Conservation (phyloP, 257 asterid genomes). For the Phtheirospermum japonicum region DNA sequence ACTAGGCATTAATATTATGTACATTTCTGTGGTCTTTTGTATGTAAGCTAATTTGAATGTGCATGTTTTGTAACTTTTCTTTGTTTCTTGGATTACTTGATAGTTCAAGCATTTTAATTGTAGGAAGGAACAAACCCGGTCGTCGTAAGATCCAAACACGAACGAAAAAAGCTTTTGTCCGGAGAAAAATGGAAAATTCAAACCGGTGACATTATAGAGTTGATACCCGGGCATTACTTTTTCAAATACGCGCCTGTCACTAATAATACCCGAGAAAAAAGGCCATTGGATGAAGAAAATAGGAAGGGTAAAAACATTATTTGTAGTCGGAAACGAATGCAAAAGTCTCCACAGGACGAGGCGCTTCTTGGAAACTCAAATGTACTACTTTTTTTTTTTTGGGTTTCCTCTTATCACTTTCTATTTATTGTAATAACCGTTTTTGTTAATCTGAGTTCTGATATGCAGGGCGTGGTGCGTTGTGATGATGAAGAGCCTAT, state of each 20-base stretch:
- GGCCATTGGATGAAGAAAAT: conserved; percentile 51
- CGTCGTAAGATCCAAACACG: conserved; percentile 56
- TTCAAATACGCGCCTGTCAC: conserved; percentile 59
- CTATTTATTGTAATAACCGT: background rate
- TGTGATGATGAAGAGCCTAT: conserved; percentile 27
- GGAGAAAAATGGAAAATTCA: conserved; percentile 59
- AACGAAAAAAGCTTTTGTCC: conserved; percentile 67
- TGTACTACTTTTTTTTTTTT: conserved; percentile 29
- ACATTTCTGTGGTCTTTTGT: background rate
- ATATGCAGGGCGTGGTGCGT: conserved; percentile 31
- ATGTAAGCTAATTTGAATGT: background rate
- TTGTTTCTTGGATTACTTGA: conserved; percentile 19
- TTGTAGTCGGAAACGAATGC: conserved; percentile 48
- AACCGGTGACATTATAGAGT: conserved; percentile 69
- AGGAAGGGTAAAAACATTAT: conserved; percentile 32
- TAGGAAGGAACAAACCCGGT: conserved; percentile 92
- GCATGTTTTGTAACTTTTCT: conserved; percentile 5
- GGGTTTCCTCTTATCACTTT: conserved; percentile 3
- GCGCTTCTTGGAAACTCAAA: conserved; percentile 26
- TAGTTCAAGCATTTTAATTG: conserved; percentile 28
- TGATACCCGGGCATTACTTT: conserved; percentile 84
- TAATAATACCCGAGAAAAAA: conserved; percentile 40
- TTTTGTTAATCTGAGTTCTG: conserved; percentile 25
- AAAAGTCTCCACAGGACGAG: conserved; percentile 43
- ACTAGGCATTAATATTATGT: background rate